These are phyloP conservation scores for Yamadazyma tumulicola DNA, from an alignment of 805 yeast species.

Conservation along the genomic window DNA sequence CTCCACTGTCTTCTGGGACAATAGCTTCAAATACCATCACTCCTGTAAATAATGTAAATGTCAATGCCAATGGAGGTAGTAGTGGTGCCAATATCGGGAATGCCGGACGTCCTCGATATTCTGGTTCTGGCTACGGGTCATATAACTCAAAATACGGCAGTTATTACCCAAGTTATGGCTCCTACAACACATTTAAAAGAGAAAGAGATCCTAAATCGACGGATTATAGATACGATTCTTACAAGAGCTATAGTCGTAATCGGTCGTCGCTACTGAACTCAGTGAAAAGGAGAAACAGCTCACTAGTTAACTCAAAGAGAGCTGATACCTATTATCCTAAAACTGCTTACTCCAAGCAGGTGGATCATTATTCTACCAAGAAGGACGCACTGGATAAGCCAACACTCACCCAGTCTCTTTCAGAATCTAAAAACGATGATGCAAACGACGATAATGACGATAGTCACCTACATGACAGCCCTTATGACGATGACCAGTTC, in stretches of 20 bases:
- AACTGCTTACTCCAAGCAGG: conserved; percentile 13
- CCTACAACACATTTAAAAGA: conserved; percentile 15
- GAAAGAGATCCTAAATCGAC: conserved; percentile 8
- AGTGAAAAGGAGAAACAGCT: conserved; percentile 14
- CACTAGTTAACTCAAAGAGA: conserved; percentile 20
- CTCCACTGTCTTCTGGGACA: no score
- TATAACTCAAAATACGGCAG: conserved; percentile 8
- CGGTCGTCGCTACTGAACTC: conserved; percentile 24
- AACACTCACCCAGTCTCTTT: conserved; percentile 1
- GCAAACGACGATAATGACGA: conserved; percentile 22
- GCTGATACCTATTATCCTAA: conserved; percentile 30
- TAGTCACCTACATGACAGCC: conserved; percentile 4
- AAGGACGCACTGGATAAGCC: no score
- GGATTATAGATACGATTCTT: conserved; percentile 5
- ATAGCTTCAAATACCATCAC: no score
- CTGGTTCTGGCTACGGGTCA: conserved; percentile 11
- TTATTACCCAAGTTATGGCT: conserved; percentile 25
- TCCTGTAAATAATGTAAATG: no score
- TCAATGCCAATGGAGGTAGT: no score
- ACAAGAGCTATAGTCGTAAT: conserved; percentile 4
- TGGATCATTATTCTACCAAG: conserved; percentile 14
- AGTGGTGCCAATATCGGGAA: no score
- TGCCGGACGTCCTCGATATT: conserved; percentile 11
- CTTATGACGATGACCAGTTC: conserved; percentile 5
- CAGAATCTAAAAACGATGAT: conserved; percentile 39